Evolutionary conservation across 306 rosid genomes (phyloP).

Genomic region (Trifolium fragiferum): DNA sequence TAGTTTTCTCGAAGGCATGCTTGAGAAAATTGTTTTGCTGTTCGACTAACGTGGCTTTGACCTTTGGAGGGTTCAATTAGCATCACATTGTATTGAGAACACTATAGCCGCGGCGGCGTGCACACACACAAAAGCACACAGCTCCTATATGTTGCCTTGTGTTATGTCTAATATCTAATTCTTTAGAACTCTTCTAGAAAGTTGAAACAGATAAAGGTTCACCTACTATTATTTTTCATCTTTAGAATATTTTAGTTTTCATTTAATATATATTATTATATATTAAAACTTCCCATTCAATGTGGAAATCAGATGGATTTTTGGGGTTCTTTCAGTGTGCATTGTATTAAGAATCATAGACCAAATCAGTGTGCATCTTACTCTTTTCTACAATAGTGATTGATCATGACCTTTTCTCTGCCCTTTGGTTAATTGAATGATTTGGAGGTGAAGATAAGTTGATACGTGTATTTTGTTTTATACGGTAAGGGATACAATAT

Average conservation of each 20-base stretch:
- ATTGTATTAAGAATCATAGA: too few species aligned
- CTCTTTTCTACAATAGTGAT: neutral
- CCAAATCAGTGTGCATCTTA: neutral
- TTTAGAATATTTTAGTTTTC: neutral
- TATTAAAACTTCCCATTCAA: neutral
- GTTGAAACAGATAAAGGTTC: constrained; percentile 30
- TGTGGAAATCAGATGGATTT: neutral
- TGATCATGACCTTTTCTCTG: too few species aligned
- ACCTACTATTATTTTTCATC: constrained; percentile 15
- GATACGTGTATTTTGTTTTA: neutral
- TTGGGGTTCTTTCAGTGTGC: neutral
- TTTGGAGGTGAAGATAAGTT: neutral
- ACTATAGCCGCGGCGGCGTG: neutral
- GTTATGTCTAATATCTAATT: constrained; percentile 22
- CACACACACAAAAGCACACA: neutral
- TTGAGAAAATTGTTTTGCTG: constrained; percentile 26
- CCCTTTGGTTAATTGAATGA: neutral
- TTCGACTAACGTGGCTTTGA: constrained; percentile 18
- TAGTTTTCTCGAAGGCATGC: constrained; percentile 36
- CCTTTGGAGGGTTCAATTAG: constrained; percentile 18
- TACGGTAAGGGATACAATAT: too few species aligned
- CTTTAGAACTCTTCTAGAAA: neutral
- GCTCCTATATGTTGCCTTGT: neutral
- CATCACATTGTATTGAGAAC: constrained; percentile 26
- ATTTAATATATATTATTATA: constrained; percentile 5